Conservation (phyloP, 805 yeast genomes). For the Pachysolen tannophilus region DNA sequence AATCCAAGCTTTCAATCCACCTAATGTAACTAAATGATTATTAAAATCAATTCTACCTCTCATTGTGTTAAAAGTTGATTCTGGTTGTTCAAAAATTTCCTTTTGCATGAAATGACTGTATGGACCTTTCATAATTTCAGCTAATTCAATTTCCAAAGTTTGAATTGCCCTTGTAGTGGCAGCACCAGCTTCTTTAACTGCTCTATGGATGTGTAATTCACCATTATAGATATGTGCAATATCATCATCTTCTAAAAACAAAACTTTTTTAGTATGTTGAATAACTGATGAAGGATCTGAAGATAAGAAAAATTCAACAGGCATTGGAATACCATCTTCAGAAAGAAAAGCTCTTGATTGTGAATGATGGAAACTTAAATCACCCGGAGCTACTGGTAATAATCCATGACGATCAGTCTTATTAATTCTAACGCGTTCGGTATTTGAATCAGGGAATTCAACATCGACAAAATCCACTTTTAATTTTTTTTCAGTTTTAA, state of each 20-base stretch:
- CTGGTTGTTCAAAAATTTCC: constrained; percentile 98
- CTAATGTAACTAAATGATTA: constrained; percentile 66
- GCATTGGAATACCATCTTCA: constrained; percentile 88
- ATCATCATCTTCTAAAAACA: constrained; percentile 96
- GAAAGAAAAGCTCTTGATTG: constrained; percentile 95
- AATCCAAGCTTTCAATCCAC: constrained; percentile 82
- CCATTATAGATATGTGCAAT: constrained; percentile 98
- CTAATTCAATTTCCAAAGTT: constrained; percentile 93
- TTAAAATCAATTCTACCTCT: constrained; percentile 97
- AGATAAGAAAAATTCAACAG: constrained; percentile 91
- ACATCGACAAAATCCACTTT: constrained; percentile 98
- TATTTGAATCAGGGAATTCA: constrained; percentile 72
- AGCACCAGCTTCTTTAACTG: constrained; percentile 77
- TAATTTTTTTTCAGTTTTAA: constrained; percentile 88
- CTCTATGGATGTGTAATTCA: constrained; percentile 96
- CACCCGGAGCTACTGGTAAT: constrained; percentile 45
- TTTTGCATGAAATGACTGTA: constrained; percentile 97
- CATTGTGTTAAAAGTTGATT: constrained; percentile 96
- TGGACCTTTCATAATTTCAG: constrained; percentile 97
- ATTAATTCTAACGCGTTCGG: constrained; percentile 12
- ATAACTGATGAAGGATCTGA: constrained; percentile 97
- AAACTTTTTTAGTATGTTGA: constrained; percentile 94
- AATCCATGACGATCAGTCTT: constrained; percentile 20
- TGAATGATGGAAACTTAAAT: constrained; percentile 62
- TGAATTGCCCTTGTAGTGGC: constrained; percentile 95